A percentile compares a stretch with the other conserved stretches of the same genome.
Conservation (phyloP, 352 stramenopile genomes). For the Globisporangium sylvaticum region DNA sequence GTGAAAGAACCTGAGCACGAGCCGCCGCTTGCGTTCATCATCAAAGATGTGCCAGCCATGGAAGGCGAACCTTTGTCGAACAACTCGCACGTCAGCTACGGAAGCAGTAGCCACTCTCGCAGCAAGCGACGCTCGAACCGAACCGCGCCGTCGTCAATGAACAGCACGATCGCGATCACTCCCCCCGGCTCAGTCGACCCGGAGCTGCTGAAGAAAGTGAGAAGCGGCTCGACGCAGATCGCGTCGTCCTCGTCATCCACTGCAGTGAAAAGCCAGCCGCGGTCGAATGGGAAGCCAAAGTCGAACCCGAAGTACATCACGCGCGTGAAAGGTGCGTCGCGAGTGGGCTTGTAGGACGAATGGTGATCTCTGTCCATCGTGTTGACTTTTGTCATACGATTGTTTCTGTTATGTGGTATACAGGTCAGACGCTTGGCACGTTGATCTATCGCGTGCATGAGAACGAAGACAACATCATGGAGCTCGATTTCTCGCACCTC, state of each 20-base stretch:
- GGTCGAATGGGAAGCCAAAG: conserved; percentile 10
- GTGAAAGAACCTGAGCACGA: conserved; percentile 16
- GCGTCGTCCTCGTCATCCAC: conserved; percentile 3
- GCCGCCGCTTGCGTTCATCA: conserved; percentile 13
- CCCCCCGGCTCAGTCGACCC: conserved; percentile 8
- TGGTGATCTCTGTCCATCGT: background rate
- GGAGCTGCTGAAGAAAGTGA: conserved; percentile 11
- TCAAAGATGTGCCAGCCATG: conserved; percentile 6
- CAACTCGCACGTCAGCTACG: background rate
- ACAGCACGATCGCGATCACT: conserved; percentile 1
- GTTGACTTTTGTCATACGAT: conserved; percentile 5
- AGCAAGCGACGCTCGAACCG: conserved; percentile 10
- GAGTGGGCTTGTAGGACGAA: background rate
- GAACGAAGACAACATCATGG: conserved; percentile 59
- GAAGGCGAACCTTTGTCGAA: conserved; percentile 3
- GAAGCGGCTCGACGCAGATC: conserved; percentile 13
- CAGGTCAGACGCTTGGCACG: conserved; percentile 49
- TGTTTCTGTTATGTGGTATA: background rate
- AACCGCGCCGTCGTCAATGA: background rate
- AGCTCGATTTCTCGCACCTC: conserved; percentile 70
- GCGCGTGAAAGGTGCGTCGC: conserved; percentile 18
- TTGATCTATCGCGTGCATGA: conserved; percentile 50
- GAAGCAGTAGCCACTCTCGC: background rate
- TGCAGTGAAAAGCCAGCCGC: conserved; percentile 1
- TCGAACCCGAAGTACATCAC: conserved; percentile 21